Evolutionary conservation across 139 green algal species (phyloP).

Genomic region (Diplosphaera chodatii): DNA sequence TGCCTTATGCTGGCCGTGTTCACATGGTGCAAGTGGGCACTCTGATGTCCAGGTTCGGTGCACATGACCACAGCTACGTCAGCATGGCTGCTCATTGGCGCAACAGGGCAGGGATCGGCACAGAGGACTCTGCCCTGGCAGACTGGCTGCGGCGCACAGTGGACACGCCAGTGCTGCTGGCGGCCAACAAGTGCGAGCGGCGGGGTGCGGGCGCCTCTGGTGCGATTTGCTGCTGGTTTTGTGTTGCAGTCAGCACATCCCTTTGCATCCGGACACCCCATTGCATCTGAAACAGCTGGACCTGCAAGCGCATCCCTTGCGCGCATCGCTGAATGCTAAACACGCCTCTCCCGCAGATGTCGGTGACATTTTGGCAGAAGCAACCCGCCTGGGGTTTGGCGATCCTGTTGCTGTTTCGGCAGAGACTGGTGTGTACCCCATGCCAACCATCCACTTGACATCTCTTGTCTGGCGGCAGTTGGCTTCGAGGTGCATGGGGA

Average conservation of each 20-base stretch:
- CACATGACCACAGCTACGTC: no score
- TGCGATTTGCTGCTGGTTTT: neutral
- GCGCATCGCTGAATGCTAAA: no score
- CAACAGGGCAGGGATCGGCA: conserved; percentile 41
- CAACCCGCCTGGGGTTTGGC: conserved; percentile 62
- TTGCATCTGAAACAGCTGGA: neutral
- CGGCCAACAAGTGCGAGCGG: conserved; percentile 86
- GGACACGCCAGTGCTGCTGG: conserved; percentile 46
- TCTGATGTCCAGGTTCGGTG: no score
- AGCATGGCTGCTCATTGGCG: no score
- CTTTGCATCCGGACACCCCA: no score
- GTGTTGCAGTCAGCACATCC: no score
- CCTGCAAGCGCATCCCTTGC: no score
- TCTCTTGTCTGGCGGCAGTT: no score
- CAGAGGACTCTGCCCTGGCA: conserved; percentile 59
- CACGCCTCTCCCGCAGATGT: neutral
- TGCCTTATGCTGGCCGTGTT: no score
- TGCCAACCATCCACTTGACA: no score
- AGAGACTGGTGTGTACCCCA: conserved; percentile 59
- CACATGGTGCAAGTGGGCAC: no score
- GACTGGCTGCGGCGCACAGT: conserved; percentile 53
- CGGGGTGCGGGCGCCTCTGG: neutral
- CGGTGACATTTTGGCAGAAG: conserved; percentile 21
- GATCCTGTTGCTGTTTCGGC: conserved; percentile 79
- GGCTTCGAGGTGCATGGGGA: no score